A percentile compares a stretch with the other conserved stretches of the same genome.
Evolutionary conservation across 2,329 filamentous ascomycete genomes (phyloP).

Genomic region (Ceratocystis albifundus): DNA sequence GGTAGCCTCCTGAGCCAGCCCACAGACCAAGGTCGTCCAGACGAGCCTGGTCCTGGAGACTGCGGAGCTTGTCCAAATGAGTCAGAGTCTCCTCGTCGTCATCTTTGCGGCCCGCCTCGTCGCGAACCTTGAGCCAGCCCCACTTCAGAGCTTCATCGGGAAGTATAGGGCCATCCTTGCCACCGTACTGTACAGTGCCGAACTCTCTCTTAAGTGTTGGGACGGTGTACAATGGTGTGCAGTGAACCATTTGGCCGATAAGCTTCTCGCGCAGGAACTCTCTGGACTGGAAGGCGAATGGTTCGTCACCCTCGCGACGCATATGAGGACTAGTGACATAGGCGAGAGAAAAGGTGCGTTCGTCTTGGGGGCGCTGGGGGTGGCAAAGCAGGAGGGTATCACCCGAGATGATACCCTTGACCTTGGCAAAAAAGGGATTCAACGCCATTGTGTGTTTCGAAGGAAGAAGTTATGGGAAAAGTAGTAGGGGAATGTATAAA

Average conservation of each 20-base stretch:
- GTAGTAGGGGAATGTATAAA: conserved; percentile 30
- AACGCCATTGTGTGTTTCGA: conserved; percentile 20
- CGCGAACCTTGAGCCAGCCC: conserved; percentile 85
- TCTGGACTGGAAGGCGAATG: conserved; percentile 85
- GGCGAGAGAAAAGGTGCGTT: conserved; percentile 79
- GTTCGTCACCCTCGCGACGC: conserved; percentile 81
- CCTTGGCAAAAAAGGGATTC: conserved; percentile 53
- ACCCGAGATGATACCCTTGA: conserved; percentile 90
- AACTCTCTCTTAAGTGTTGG: conserved; percentile 81
- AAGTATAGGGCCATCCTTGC: conserved; percentile 64
- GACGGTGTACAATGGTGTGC: conserved; percentile 76
- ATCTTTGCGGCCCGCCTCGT: conserved; percentile 86
- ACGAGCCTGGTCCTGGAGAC: conserved; percentile 66
- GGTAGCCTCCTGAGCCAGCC: conserved; percentile 51
- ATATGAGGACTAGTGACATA: conserved; percentile 83
- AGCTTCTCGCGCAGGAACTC: conserved; percentile 77
- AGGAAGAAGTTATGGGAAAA: conserved; percentile 25
- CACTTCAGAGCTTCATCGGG: conserved; percentile 76
- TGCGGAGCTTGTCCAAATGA: conserved; percentile 65
- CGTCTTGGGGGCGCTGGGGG: conserved; percentile 66
- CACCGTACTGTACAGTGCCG: conserved; percentile 59
- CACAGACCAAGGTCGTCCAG: conserved; percentile 72
- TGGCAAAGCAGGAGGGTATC: conserved; percentile 81
- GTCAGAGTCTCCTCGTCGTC: conserved; percentile 64
- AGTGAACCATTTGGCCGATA: conserved; percentile 79